Conservation (phyloP, 1,284 basidiomycete species). For the Fistulina hepatica region DNA sequence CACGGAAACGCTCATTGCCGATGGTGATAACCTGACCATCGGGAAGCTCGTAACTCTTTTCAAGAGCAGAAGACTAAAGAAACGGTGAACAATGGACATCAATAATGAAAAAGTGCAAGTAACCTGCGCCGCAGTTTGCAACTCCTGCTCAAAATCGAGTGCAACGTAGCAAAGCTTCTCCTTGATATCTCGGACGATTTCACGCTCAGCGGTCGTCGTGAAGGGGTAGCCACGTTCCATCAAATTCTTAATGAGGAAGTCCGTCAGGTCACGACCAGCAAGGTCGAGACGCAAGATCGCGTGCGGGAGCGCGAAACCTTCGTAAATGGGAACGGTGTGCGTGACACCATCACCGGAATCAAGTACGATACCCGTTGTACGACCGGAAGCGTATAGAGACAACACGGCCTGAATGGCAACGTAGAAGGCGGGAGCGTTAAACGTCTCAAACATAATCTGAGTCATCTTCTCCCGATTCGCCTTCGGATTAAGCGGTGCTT, state of each 20-base stretch:
- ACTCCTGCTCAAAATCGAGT: constrained; percentile 93
- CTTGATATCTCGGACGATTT: constrained; percentile 97
- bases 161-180: constrained; percentile 98
- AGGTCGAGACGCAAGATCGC: constrained; percentile 93
- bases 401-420: constrained; percentile 90
- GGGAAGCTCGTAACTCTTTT: constrained; percentile 94
- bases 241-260: constrained; percentile 87
- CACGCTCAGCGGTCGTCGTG: constrained; percentile 89
- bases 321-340: constrained; percentile 92
- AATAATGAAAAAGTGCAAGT: no score
- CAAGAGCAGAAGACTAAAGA: constrained; percentile 80
- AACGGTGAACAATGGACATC: no score
- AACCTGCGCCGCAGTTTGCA: constrained; percentile 87
- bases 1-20: constrained; percentile 95
- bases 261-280: constrained; percentile 91
- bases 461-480: constrained; percentile 96
- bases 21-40: constrained; percentile 97
- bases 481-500: constrained; percentile 91
- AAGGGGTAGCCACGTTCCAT: constrained; percentile 93
- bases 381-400: constrained; percentile 87
- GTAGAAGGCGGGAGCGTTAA: constrained; percentile 91
- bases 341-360: constrained; percentile 93
- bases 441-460: constrained; percentile 96
- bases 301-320: constrained; percentile 91
- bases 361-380: constrained; percentile 86